Base-by-base conservation (phyloP, 805 yeast species). In the Monosporozyma servazzii region DNA sequence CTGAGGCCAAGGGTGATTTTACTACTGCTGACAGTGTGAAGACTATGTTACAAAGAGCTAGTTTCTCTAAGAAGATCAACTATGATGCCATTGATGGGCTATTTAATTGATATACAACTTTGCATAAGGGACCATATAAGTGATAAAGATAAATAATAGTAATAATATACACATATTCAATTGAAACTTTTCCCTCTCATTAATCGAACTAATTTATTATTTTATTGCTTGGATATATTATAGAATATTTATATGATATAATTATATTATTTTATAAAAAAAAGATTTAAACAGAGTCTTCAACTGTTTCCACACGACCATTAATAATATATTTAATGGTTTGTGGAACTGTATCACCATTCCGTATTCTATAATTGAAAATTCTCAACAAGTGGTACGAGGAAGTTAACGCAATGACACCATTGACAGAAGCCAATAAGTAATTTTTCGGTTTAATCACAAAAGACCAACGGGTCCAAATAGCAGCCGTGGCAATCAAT, bases 401-500 rank as follows among this genome's bases (percentile, higher is more conserved):
- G 3, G 98, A 96, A 48, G 95, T 96, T 33, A 83, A 73, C 17
- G 95, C 96, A 51, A 93, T 75, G 78, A 93, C 90, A 75, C 88
- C 88, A 72, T 93, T 93, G 50, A 93, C 99, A 27, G 93, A 81
- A 7, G 98, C 99, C 59, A 93, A 76, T 55, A 93, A 74, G 61
- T 77, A 75, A 71, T 93, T 93, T 72, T 86, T 84, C 47, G 99
- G 99, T 58, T 75, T 81, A 65, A 93, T 91, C 55, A 90, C 93
- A 70, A 90, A 79, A 15, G 96, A 89, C 99, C 99, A 93, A 70
- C 99, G 81, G 33, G 99, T 93, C 99, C 99, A 93, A 62, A 93
- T 90, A 51, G 81, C 81, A 50, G 97, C 98, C 1, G 99, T 93
- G 47, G 90, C 89, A 60, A 87, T 77, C 52, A 93, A 76, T 1